Base-by-base conservation (phyloP, 306 rosid genomes). In the Sechiopsis laciniata region DNA sequence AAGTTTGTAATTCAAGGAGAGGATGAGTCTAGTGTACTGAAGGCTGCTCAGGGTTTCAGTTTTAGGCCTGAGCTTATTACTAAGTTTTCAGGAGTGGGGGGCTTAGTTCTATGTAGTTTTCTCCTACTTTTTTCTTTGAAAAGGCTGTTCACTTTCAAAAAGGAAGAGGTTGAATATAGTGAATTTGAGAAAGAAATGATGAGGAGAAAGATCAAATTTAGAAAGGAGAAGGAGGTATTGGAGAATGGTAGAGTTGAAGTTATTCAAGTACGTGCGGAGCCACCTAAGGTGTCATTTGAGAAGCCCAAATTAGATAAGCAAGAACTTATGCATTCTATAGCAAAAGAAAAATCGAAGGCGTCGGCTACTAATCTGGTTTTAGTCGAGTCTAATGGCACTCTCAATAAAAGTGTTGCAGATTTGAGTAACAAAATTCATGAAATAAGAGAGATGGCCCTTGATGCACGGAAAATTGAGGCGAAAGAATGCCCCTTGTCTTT, bases 191-290 rank as follows among this genome's bases (percentile, higher is more conserved):
- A 94, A 82, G 96, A 87, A 76, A 89, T 94, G 87, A 86, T 89
- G 91, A 89, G 93, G 87, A 87, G 97, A 83, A 90, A 94, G 83
- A 82, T 87, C 1, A 89, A 86, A 77, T 86, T 85, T 9, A 87
- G 97, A 66, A 82, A 32, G 37, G 37, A 86, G 87, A 89, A 79
- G 74, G 97, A 83, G 81, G 64, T 75, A 77, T 46, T 81, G 65
- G 80, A 78, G 55, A 84, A 71, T 64, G 85, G 87, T 0, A 54
- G 79, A 21, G 92, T 89, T 74, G 98, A 94, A 76, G 82, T 87
- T 75, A 78, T 90, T 86, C 79, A 76, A 35, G 75, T 80, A 74
- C 77, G 84, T 70, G 62, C 20, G 48, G 86, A 85, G 69, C 69
- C 63, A 24, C 78, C 74, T 5, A 24, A 54, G 74, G 42, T 50